These are phyloP conservation scores for Barbarea vulgaris DNA, from an alignment of 345 rosid species.

Conservation along the genomic window DNA sequence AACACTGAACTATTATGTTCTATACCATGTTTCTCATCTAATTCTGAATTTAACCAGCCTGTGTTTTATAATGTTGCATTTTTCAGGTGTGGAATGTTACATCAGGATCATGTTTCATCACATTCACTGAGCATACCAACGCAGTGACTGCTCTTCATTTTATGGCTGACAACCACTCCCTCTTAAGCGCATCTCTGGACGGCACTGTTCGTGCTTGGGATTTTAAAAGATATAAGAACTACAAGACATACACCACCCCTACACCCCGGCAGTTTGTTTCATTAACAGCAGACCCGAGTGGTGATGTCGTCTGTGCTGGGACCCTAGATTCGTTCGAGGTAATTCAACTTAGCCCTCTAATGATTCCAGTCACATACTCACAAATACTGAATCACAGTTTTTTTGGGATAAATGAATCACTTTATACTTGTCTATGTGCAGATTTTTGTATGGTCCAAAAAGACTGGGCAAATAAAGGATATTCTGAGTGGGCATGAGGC, in stretches of 20 bases:
- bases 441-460: conserved; percentile 99
- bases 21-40: not conserved
- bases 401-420: conserved; percentile 10
- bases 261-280: conserved; percentile 94
- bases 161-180: conserved; percentile 87
- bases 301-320: conserved; percentile 97
- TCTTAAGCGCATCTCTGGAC: conserved; percentile 90
- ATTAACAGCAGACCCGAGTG: conserved; percentile 88
- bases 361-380: not conserved
- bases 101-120: conserved; percentile 95
- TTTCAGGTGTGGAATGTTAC: conserved; percentile 88
- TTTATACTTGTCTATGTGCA: conserved; percentile 37
- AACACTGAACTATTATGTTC: not conserved
- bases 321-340: conserved; percentile 98
- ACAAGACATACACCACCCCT: conserved; percentile 93
- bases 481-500: conserved; percentile 96
- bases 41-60: not conserved
- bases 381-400: not conserved
- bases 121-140: conserved; percentile 93
- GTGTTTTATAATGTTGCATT: not conserved
- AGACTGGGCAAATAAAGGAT: conserved; percentile 92
- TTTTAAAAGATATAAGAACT: conserved; percentile 86
- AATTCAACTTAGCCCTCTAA: conserved; percentile 11
- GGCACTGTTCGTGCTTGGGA: conserved; percentile 99
- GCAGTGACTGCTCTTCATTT: conserved; percentile 96